A percentile compares a stretch with the other conserved stretches of the same genome.
These are phyloP conservation scores for Plantago lanceolata DNA, from an alignment of 305 asterid genomes.

Conservation along the genomic window DNA sequence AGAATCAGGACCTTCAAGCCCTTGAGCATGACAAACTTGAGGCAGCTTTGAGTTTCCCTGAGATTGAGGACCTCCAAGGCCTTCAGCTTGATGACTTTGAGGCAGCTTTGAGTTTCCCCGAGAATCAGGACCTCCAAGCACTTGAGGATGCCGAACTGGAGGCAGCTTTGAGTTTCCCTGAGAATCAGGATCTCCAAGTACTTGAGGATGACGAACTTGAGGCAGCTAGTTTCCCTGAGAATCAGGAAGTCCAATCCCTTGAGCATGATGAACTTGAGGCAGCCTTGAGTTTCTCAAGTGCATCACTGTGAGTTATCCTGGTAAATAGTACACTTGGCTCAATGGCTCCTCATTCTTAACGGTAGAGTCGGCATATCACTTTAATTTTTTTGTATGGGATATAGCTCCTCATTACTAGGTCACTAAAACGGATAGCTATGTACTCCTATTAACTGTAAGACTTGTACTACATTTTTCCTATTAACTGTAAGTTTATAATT, in stretches of 20 bases:
- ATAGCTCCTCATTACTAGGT: background rate
- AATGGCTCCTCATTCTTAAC: slow-evolving; percentile 1
- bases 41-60: background rate
- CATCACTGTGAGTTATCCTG: background rate
- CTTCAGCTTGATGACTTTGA: background rate
- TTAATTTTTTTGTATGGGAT: background rate
- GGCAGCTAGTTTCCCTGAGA: too few species aligned
- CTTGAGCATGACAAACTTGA: too few species aligned
- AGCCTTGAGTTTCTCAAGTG: background rate
- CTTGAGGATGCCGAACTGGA: too few species aligned
- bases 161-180: background rate
- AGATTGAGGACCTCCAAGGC: background rate
- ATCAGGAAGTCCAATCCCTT: background rate
- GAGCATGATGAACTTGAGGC: background rate
- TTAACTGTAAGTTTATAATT: too few species aligned
- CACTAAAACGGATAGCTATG: background rate
- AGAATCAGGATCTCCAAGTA: too few species aligned
- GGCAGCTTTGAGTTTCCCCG: background rate
- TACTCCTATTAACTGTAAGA: too few species aligned
- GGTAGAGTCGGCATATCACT: background rate
- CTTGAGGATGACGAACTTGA: too few species aligned
- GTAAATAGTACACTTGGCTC: background rate
- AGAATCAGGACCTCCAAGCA: slow-evolving; percentile 20
- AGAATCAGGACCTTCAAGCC: slow-evolving; percentile 20
- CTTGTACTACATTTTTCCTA: background rate